These are phyloP conservation scores for Lentithecium fluviatile DNA, from an alignment of 495 filamentous ascomycete genomes.

Conservation along the genomic window DNA sequence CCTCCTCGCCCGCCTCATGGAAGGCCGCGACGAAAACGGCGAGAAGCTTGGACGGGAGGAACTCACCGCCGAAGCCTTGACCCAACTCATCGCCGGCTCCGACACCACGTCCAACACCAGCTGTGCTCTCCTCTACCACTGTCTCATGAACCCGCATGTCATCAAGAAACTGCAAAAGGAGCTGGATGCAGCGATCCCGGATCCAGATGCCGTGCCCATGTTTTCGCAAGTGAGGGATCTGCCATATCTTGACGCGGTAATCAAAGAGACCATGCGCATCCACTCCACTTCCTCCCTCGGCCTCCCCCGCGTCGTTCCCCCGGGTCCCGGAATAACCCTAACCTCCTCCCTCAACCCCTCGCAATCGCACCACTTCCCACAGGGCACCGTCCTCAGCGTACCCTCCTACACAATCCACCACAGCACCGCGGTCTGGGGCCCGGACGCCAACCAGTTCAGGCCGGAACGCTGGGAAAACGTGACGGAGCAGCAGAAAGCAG, in stretches of 20 bases:
- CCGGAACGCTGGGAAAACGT: conserved; percentile 72
- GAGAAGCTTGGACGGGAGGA: conserved; percentile 71
- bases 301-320: conserved; percentile 76
- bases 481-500: conserved; percentile 43
- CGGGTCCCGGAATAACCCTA: conserved; percentile 55
- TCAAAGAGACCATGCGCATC: conserved; percentile 86
- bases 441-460: conserved; percentile 71
- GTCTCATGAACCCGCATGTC: conserved; percentile 66
- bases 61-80: conserved; percentile 83
- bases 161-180: conserved; percentile 67
- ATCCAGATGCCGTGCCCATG: conserved; percentile 60
- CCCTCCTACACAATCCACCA: conserved; percentile 89
- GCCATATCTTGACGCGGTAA: conserved; percentile 73
- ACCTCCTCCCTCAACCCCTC: neutral
- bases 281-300: conserved; percentile 88
- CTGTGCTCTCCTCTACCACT: conserved; percentile 82
- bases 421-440: conserved; percentile 76
- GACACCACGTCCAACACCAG: conserved; percentile 90
- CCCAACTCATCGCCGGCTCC: conserved; percentile 85
- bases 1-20: conserved; percentile 79
- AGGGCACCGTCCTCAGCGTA: conserved; percentile 76
- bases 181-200: conserved; percentile 68
- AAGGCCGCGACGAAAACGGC: conserved; percentile 79
- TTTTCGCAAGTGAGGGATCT: conserved; percentile 72
- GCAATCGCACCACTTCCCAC: conserved; percentile 62